A percentile compares a stretch with the other conserved stretches of the same genome.
phyloP scores from a whole-genome alignment of 2,329 filamentous ascomycete species.

The Alternaria gaisen region DNA sequence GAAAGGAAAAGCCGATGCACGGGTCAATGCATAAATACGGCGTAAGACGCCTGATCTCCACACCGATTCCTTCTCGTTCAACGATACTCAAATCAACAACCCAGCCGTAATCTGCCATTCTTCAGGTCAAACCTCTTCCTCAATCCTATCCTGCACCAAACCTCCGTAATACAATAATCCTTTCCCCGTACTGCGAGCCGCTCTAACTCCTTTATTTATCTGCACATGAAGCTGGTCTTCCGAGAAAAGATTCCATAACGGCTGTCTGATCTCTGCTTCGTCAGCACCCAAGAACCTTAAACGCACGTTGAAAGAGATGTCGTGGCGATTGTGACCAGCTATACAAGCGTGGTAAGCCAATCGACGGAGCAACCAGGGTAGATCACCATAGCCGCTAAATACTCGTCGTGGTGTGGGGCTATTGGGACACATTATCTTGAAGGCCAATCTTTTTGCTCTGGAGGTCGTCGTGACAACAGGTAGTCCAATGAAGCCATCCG shows the following conservation, averaged over 20 bases:
- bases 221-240: background rate
- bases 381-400: background rate
- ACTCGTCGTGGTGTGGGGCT: background rate
- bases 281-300: background rate
- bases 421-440: background rate
- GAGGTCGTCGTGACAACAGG: background rate
- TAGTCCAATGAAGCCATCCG: background rate
- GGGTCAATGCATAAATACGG: no score
- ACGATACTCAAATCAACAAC: no score
- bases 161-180: slow-evolving; percentile 3
- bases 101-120: background rate
- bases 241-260: accelerated
- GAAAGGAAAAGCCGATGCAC: no score
- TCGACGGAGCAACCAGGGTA: slow-evolving; percentile 1
- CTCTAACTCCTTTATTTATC: background rate
- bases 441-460: background rate
- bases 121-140: background rate
- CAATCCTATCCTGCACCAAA: background rate
- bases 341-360: background rate
- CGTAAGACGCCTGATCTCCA: no score
- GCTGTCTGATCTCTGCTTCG: background rate
- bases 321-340: background rate
- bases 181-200: background rate
- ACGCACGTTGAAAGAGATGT: background rate
- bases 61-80: no score